A percentile compares a stretch with the other conserved stretches of the same genome.
phyloP scores from a whole-genome alignment of 1,284 basidiomycete species.

The Cutaneotrichosporon dermatis region DNA sequence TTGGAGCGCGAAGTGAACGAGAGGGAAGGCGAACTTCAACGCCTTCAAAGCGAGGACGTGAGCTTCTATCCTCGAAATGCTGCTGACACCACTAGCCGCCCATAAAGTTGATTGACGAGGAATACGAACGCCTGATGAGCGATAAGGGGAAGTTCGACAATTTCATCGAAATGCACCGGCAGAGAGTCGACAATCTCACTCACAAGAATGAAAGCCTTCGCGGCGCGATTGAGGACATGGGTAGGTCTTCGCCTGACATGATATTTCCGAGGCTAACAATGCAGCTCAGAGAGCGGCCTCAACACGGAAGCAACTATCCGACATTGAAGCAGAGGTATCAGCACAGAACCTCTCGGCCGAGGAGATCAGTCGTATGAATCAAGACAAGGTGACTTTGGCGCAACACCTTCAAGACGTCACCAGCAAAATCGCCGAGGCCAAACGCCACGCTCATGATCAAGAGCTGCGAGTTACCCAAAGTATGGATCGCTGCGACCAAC shows the following conservation, averaged over 20 bases:
- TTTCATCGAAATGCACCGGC: constrained; percentile 39
- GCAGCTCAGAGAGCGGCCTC: constrained; percentile 5
- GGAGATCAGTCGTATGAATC: constrained; percentile 79
- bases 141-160: constrained; percentile 47
- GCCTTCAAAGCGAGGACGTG: constrained; percentile 41
- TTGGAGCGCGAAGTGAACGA: constrained; percentile 33
- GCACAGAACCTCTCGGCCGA: constrained; percentile 78
- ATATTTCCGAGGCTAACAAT: neutral
- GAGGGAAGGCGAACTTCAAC: constrained; percentile 31
- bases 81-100: constrained; percentile 30
- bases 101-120: constrained; percentile 39
- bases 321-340: constrained; percentile 63
- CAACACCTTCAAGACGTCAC: constrained; percentile 68
- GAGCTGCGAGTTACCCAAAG: constrained; percentile 74
- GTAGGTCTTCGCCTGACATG: constrained; percentile 16
- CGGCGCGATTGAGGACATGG: constrained; percentile 31
- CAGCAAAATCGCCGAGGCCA: constrained; percentile 65
- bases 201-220: constrained; percentile 28
- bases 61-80: constrained; percentile 2
- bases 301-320: constrained; percentile 55
- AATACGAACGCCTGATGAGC: constrained; percentile 40
- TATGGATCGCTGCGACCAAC: constrained; percentile 70
- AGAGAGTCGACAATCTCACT: constrained; percentile 44
- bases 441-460: constrained; percentile 63
- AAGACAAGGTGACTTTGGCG: constrained; percentile 68